Conservation (phyloP, 441 rosid species). For the Adansonia gregorii region DNA sequence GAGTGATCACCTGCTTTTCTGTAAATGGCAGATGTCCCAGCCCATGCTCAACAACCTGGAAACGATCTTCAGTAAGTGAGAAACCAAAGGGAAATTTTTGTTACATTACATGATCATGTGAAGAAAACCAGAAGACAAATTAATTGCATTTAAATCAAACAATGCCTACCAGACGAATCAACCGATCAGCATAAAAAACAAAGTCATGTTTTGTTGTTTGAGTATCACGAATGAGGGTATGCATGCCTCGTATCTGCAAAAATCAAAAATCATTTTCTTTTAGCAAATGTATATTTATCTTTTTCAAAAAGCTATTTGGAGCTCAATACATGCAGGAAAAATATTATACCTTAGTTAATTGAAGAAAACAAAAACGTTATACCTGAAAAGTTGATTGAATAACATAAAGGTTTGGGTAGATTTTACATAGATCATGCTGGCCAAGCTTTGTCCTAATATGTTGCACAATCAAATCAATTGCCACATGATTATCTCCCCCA, state of each 20-base stretch:
- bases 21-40: slow-evolving; percentile 96
- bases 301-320: neutral
- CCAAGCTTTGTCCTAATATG: slow-evolving; percentile 96
- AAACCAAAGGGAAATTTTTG: neutral
- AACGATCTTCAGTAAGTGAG: slow-evolving; percentile 25
- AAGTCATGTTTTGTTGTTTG: slow-evolving; percentile 94
- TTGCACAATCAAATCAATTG: slow-evolving; percentile 97
- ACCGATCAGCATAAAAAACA: slow-evolving; percentile 89
- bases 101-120: slow-evolving; percentile 1
- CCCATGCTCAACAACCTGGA: slow-evolving; percentile 96
- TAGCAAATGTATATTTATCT: neutral
- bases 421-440: slow-evolving; percentile 97
- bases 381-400: slow-evolving; percentile 98
- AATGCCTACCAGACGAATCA: slow-evolving; percentile 85
- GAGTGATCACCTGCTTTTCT: slow-evolving; percentile 91
- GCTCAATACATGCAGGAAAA: slow-evolving; percentile 3
- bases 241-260: slow-evolving; percentile 97
- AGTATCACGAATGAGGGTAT: slow-evolving; percentile 92
- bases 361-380: slow-evolving; percentile 27
- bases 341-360: slow-evolving; percentile 13
- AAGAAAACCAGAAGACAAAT: slow-evolving; percentile 13
- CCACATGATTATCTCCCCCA: slow-evolving; percentile 98
- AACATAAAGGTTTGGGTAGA: slow-evolving; percentile 90
- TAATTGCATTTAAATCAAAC: slow-evolving; percentile 18
- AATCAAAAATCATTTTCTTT: slow-evolving; percentile 20